phyloP scores from a whole-genome alignment of 176 grass and related monocot species.

The Eragrostis nindensis region DNA sequence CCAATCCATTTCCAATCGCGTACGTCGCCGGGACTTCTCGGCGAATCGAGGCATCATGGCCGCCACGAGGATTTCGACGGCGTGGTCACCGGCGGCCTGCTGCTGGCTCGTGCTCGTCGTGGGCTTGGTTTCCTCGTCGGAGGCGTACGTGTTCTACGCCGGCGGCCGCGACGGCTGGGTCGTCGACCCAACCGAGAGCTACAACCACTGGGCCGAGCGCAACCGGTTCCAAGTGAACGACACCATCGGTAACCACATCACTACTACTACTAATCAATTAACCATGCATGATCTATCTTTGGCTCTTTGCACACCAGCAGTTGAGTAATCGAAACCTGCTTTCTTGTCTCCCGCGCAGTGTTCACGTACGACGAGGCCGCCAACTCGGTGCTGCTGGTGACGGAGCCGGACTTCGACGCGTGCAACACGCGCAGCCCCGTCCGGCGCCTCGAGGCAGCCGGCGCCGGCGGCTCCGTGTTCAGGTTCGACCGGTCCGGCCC shows the following conservation, averaged over 20 bases:
- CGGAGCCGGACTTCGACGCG: constrained; percentile 62
- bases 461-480: constrained; percentile 55
- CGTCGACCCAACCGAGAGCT: constrained; percentile 72
- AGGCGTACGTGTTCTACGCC: constrained; percentile 73
- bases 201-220: constrained; percentile 72
- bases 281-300: too few relatives aligned
- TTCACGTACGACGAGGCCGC: constrained; percentile 53
- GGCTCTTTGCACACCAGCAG: neutral
- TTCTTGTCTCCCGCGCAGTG: constrained; percentile 53
- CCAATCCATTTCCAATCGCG: neutral
- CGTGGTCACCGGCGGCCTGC: neutral
- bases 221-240: constrained; percentile 82
- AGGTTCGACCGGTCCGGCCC: constrained; percentile 59
- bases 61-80: constrained; percentile 14
- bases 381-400: constrained; percentile 62
- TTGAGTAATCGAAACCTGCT: neutral
- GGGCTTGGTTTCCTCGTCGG: constrained; percentile 39
- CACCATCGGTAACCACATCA: constrained; percentile 54
- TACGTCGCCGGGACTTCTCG: neutral
- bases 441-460: constrained; percentile 44
- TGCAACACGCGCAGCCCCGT: constrained; percentile 61
- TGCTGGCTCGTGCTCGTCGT: constrained; percentile 17
- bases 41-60: neutral
- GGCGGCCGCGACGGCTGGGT: constrained; percentile 81
- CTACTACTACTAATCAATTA: too few relatives aligned